phyloP scores from a whole-genome alignment of 2,329 filamentous ascomycete genomes.

The Colletotrichum kahawae region DNA sequence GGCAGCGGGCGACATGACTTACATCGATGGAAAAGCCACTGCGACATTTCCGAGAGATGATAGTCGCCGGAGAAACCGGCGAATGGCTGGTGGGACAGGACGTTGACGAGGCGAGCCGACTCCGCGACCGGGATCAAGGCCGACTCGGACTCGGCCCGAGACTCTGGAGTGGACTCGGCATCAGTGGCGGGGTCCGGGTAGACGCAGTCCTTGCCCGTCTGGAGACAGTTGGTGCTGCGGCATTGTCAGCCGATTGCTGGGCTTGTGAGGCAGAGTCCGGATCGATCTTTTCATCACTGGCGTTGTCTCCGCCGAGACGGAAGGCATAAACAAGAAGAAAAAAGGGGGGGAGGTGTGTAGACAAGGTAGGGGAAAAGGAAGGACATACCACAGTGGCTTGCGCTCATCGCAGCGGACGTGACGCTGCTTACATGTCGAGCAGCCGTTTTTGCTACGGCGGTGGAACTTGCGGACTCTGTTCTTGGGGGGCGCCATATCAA shows the following conservation, averaged over 20 bases:
- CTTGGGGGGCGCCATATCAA: constrained; percentile 37
- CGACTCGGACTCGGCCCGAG: constrained; percentile 2
- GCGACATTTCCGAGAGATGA: constrained; percentile 36
- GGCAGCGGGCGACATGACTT: constrained; percentile 9
- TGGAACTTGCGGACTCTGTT: constrained; percentile 42
- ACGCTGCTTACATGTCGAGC: constrained; percentile 41
- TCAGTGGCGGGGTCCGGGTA: constrained; percentile 30
- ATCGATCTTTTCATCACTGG: not conserved
- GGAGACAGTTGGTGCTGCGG: constrained; percentile 49
- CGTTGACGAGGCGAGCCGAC: not conserved
- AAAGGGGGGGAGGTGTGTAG: not conserved
- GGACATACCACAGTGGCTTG: constrained; percentile 49
- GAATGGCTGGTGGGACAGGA: constrained; percentile 19
- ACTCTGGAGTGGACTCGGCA: not conserved
- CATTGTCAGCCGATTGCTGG: not conserved
- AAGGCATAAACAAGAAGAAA: not conserved
- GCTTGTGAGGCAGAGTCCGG: not conserved
- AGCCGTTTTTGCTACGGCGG: constrained; percentile 41
- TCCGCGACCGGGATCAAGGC: not conserved
- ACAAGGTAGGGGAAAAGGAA: not conserved
- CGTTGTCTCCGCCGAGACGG: not conserved
- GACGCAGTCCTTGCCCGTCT: constrained; percentile 47
- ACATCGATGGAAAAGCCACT: constrained; percentile 41
- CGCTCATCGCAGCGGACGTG: constrained; percentile 52
- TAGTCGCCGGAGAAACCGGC: constrained; percentile 19